Percentiles rank a stretch among this genome's conserved stretches.
Evolutionary conservation across 1,284 basidiomycete genomes (phyloP).

Genomic region (Flammula alnicola): DNA sequence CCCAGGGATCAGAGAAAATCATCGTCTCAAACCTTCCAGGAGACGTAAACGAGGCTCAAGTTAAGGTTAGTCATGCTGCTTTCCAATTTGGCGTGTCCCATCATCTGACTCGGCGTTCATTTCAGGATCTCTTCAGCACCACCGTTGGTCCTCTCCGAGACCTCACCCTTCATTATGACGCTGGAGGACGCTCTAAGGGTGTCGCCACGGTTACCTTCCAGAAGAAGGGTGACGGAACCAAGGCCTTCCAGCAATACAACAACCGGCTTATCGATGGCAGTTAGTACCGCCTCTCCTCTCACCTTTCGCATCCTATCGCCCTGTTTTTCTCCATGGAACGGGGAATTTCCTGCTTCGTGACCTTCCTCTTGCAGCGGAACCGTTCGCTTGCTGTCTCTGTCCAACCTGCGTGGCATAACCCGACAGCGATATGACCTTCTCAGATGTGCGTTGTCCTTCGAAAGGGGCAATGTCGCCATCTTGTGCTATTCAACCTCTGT

Average conservation of each 20-base stretch:
- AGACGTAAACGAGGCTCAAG: conserved; percentile 95
- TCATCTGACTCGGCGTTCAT: too few species aligned
- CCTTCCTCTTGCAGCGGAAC: conserved; percentile 37
- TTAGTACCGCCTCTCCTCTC: conserved; percentile 79
- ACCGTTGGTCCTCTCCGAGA: conserved; percentile 90
- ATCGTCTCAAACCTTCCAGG: conserved; percentile 94
- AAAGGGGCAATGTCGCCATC: conserved; percentile 12
- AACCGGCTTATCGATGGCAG: conserved; percentile 99
- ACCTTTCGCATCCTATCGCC: conserved; percentile 37
- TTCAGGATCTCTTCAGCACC: conserved; percentile 88
- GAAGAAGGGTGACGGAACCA: conserved; percentile 87
- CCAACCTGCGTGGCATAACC: conserved; percentile 19
- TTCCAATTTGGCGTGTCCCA: not conserved
- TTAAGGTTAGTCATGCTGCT: conserved; percentile 72
- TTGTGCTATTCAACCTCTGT: conserved; percentile 22
- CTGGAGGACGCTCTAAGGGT: conserved; percentile 87
- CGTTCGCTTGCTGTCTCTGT: conserved; percentile 45
- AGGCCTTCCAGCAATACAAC: conserved; percentile 95
- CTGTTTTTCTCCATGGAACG: conserved; percentile 30
- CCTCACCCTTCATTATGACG: conserved; percentile 87
- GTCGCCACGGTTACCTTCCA: conserved; percentile 88
- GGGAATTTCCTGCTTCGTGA: conserved; percentile 24
- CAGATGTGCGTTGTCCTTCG: conserved; percentile 15
- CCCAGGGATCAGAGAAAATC: conserved; percentile 80
- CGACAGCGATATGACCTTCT: conserved; percentile 14